phyloP scores from a whole-genome alignment of 495 filamentous ascomycete species.

The Durotheca rogersii region DNA sequence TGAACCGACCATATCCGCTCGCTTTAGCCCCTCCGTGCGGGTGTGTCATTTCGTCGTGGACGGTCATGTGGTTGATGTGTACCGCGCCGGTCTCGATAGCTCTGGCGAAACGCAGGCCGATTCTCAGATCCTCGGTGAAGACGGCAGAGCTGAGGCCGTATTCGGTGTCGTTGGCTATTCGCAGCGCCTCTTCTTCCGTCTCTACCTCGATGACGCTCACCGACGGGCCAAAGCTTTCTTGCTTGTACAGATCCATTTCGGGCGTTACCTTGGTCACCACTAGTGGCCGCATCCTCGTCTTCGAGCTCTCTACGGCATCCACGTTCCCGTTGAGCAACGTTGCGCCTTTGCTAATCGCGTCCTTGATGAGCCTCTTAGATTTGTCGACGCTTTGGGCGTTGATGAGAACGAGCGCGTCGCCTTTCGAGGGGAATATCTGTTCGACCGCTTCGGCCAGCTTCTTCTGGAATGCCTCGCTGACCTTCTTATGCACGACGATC shows the following conservation, averaged over 20 bases:
- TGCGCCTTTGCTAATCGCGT: constrained; percentile 71
- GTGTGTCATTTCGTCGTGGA: constrained; percentile 78
- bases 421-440: constrained; percentile 48
- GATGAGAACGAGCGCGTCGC: constrained; percentile 62
- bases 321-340: constrained; percentile 61
- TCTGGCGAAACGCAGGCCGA: constrained; percentile 72
- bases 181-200: constrained; percentile 67
- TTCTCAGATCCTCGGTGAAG: constrained; percentile 77
- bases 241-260: constrained; percentile 80
- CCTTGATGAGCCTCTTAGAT: constrained; percentile 63
- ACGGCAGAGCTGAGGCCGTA: constrained; percentile 84
- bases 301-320: constrained; percentile 44
- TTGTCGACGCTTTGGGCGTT: constrained; percentile 61
- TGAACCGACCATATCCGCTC: constrained; percentile 74
- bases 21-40: constrained; percentile 87
- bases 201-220: constrained; percentile 60
- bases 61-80: constrained; percentile 82
- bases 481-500: constrained; percentile 73
- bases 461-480: constrained; percentile 65
- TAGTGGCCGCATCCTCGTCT: constrained; percentile 67
- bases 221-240: constrained; percentile 81
- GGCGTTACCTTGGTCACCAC: constrained; percentile 68
- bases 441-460: constrained; percentile 57
- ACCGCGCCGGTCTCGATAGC: constrained; percentile 80
- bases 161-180: constrained; percentile 78